A percentile compares a stretch with the other conserved stretches of the same genome.
Evolutionary conservation across 2,329 filamentous ascomycete species (phyloP).

Genomic region (Ceratocystiopsis brevicomis): DNA sequence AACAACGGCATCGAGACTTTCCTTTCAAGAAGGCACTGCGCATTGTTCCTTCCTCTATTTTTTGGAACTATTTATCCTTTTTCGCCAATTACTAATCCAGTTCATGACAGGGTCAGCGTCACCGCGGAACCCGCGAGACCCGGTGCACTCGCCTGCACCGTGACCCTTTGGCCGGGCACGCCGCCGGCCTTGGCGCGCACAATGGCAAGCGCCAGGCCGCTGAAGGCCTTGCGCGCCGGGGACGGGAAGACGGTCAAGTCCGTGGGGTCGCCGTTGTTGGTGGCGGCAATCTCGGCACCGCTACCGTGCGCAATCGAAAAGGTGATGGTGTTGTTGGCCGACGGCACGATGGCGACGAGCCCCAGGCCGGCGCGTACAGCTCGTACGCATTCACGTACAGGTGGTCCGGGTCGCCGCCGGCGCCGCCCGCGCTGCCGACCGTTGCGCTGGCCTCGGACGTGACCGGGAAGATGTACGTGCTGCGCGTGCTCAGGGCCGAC

Average conservation of each 20-base stretch:
- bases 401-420: constrained; percentile 19
- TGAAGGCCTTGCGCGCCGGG: constrained; percentile 20
- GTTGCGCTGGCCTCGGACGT: constrained; percentile 13
- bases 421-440: constrained; percentile 18
- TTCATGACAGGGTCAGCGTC: constrained; percentile 2
- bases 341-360: constrained; percentile 28
- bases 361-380: constrained; percentile 27
- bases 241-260: constrained; percentile 25
- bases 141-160: constrained; percentile 6
- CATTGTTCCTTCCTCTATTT: too few relatives aligned
- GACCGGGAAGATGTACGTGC: constrained; percentile 34
- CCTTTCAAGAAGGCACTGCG: too few relatives aligned
- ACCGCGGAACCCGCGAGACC: constrained; percentile 6
- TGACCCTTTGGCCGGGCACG: not conserved
- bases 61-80: too few relatives aligned
- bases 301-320: constrained; percentile 22
- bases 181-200: constrained; percentile 15
- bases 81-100: not conserved
- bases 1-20: too few relatives aligned
- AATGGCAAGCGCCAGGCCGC: constrained; percentile 22
- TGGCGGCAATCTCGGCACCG: constrained; percentile 25
- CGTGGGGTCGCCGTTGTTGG: constrained; percentile 31
- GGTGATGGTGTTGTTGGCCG: constrained; percentile 21
- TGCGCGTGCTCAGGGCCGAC: constrained; percentile 28
- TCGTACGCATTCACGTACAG: constrained; percentile 30